Base-by-base conservation (phyloP, 2,329 filamentous ascomycete genomes). In the Fusarium setosum region DNA sequence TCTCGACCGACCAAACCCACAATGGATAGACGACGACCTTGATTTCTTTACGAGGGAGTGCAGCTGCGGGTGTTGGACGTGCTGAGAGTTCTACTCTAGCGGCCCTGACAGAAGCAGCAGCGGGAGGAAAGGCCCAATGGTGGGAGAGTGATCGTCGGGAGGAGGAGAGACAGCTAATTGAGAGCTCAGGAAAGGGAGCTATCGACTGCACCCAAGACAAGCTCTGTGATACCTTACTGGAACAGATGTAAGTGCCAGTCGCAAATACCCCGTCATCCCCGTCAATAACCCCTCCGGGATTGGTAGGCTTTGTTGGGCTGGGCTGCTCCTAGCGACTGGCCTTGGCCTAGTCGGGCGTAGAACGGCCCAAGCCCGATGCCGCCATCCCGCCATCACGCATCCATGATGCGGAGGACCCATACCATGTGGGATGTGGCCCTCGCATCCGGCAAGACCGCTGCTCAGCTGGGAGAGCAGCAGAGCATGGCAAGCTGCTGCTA, bases 331-430 rank as follows among this genome's bases (percentile, higher is more conserved):
- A 45, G 50, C 35, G 23, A 45, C 17, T 31, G 26, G 48, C 57
- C 59, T 63, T 32, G 18, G n/a, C 37, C 49, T 42, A 40, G 49
- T 59, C 54, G 12, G 29, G 59, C 57, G 37, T 51, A 40, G 11
- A 7, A 13, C 26, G 56, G 45, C 38, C 61, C 45, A 57, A 58
- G 31, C 37, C 23, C 41, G 31, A 65, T 65, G 63, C 63, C 52
- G 62, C 62, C 53, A 66, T 66, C 58, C 58, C 62, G 49, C 62
- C 66, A 67, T 66, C 59, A 63, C 63, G 54, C 63, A 67, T 40
- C 53, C 48, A 59, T 65, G 47, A 52, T 62, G 37, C 37, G 29
- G 50, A 61, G 64, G 60, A 60, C 53, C 61, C 61, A 29, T 65
- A 40, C 48, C 21, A 51, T 52, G 34, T 38, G 17, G 26, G n/a